Conservation (phyloP, 2,329 filamentous ascomycete genomes). For the Raffaelea deltoideospora region DNA sequence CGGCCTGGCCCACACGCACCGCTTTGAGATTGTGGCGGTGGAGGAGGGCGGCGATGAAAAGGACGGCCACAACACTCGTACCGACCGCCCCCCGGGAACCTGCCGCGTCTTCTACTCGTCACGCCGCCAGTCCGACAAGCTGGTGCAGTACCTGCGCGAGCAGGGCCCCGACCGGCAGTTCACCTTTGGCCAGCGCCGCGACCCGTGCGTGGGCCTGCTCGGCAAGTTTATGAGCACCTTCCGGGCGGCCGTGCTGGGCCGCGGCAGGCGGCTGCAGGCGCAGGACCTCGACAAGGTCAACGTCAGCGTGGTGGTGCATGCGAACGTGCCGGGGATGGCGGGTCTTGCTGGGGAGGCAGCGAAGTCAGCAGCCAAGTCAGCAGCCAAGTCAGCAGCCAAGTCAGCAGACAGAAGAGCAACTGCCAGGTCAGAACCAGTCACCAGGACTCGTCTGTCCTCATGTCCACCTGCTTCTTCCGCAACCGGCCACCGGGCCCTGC, state of each 20-base stretch:
- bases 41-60: slow-evolving; percentile 8
- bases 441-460: no score
- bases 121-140: slow-evolving; percentile 47
- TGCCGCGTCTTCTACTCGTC: slow-evolving; percentile 54
- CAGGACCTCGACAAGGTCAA: slow-evolving; percentile 27
- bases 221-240: slow-evolving; percentile 55
- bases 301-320: slow-evolving; percentile 48
- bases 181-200: slow-evolving; percentile 55
- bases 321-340: slow-evolving; percentile 45
- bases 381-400: no score
- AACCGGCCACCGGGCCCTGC: slow-evolving; percentile 12
- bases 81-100: no score
- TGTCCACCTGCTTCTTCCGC: no score
- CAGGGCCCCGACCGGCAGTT: slow-evolving; percentile 40
- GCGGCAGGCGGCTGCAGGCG: slow-evolving; percentile 8
- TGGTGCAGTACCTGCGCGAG: slow-evolving; percentile 44
- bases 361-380: no score
- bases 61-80: no score
- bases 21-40: slow-evolving; percentile 47
- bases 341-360: no score
- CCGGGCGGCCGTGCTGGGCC: slow-evolving; percentile 9
- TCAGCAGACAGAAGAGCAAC: slow-evolving; percentile 3
- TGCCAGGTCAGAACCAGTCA: background rate
- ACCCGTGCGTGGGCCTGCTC: slow-evolving; percentile 62
- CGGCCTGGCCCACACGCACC: slow-evolving; percentile 55